Percentiles rank a stretch among this genome's conserved stretches.
Conservation (phyloP, 805 yeast species). For the Tetrapisispora pingtungensis region DNA sequence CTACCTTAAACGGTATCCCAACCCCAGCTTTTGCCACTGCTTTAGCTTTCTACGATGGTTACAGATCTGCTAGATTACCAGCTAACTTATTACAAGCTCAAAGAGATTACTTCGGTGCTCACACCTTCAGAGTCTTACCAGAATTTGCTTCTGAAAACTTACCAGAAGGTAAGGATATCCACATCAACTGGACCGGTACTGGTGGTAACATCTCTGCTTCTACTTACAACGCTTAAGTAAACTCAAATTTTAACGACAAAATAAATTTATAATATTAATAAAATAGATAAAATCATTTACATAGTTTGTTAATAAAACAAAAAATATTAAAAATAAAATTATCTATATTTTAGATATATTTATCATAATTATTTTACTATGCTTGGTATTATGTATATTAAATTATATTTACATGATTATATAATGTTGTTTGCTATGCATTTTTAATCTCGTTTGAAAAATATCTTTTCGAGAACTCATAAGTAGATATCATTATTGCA, state of each 20-base stretch:
- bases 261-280: neutral
- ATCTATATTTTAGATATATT: too few species aligned
- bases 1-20: slow-evolving; percentile 84
- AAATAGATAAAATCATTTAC: neutral
- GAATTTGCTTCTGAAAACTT: slow-evolving; percentile 66
- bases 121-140: slow-evolving; percentile 93
- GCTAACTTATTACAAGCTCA: slow-evolving; percentile 98
- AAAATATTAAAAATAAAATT: neutral
- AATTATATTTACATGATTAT: neutral
- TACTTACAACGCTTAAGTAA: slow-evolving; percentile 74
- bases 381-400: neutral
- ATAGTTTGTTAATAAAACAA: slow-evolving; percentile 1
- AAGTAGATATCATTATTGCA: slow-evolving; percentile 95
- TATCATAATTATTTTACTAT: too few species aligned
- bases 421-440: neutral
- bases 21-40: slow-evolving; percentile 98
- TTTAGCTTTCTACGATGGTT: slow-evolving; percentile 95
- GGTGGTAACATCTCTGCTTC: slow-evolving; percentile 98
- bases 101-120: slow-evolving; percentile 99
- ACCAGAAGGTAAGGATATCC: slow-evolving; percentile 77
- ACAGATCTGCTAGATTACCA: slow-evolving; percentile 90
- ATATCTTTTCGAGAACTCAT: slow-evolving; percentile 66
- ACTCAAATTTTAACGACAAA: neutral
- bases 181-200: slow-evolving; percentile 98
- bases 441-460: neutral